phyloP scores from a whole-genome alignment of 768 basidiomycete species.

The Coprinopsis cinerea region DNA sequence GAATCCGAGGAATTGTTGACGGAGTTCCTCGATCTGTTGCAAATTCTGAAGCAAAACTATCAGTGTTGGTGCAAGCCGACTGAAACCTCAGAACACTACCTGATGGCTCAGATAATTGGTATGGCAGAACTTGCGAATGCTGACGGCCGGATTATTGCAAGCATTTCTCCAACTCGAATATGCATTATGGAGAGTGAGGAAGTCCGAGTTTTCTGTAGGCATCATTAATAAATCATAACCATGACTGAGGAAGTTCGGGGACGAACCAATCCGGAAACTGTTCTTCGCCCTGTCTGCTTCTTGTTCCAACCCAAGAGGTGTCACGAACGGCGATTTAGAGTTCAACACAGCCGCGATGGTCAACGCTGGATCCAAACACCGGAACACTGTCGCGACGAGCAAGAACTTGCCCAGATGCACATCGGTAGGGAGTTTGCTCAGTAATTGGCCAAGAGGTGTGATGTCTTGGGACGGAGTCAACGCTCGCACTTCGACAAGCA shows the following conservation, averaged over 20 bases:
- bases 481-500: slow-evolving; percentile 90
- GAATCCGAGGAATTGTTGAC: slow-evolving; percentile 86
- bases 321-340: slow-evolving; percentile 89
- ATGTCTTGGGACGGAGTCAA: slow-evolving; percentile 84
- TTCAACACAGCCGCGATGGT: slow-evolving; percentile 92
- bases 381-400: slow-evolving; percentile 75
- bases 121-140: slow-evolving; percentile 72
- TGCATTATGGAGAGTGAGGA: slow-evolving; percentile 87
- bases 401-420: slow-evolving; percentile 95
- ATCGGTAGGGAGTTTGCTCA: slow-evolving; percentile 91
- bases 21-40: slow-evolving; percentile 92
- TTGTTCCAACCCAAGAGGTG: slow-evolving; percentile 81
- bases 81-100: slow-evolving; percentile 35
- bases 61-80: no score
- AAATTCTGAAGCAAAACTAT: slow-evolving; percentile 60
- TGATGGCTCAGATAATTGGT: slow-evolving; percentile 80
- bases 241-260: neutral
- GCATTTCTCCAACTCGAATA: slow-evolving; percentile 84
- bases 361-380: slow-evolving; percentile 92
- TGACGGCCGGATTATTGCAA: slow-evolving; percentile 47
- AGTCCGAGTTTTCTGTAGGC: slow-evolving; percentile 82
- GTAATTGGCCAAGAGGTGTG: slow-evolving; percentile 85
- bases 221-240: slow-evolving; percentile 4
- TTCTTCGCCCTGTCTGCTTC: slow-evolving; percentile 83
- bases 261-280: slow-evolving; percentile 70